Evolutionary conservation across 805 yeast species (phyloP).

Genomic region (Wickerhamiella domercqiae): DNA sequence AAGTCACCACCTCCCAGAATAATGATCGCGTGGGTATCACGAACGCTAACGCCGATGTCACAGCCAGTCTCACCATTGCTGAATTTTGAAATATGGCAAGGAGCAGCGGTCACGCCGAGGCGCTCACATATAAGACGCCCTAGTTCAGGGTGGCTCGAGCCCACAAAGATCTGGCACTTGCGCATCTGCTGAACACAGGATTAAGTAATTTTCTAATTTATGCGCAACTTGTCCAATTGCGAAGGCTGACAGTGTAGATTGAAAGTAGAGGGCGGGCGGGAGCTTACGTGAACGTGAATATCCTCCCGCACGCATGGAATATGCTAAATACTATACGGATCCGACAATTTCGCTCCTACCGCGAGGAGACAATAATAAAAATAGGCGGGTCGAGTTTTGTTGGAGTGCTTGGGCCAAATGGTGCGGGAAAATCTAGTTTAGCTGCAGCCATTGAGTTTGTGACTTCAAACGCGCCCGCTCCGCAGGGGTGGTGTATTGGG

Average conservation of each 20-base stretch:
- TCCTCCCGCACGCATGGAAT: not conserved
- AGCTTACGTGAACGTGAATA: not conserved
- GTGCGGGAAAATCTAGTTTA: constrained; percentile 93
- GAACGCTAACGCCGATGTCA: constrained; percentile 82
- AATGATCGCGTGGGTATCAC: constrained; percentile 93
- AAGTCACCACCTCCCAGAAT: constrained; percentile 84
- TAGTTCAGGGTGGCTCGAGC: constrained; percentile 89
- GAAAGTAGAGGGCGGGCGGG: not conserved
- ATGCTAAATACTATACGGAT: not conserved
- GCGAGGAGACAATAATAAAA: not conserved
- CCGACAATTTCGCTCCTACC: not conserved
- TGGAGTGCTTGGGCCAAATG: constrained; percentile 92
- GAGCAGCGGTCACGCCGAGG: constrained; percentile 86
- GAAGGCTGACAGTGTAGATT: not conserved
- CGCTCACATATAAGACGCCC: constrained; percentile 82
- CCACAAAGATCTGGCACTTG: constrained; percentile 92
- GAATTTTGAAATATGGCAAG: constrained; percentile 78
- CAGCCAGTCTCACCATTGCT: constrained; percentile 97
- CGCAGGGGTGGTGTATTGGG: no score
- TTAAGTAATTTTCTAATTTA: not conserved
- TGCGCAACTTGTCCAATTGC: no score
- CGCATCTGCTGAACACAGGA: constrained; percentile 46
- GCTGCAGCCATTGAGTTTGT: constrained; percentile 96
- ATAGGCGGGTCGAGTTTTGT: constrained; percentile 42
- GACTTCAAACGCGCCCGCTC: constrained; percentile 36